Conservation (phyloP, 2,329 filamentous ascomycete species). For the Colletotrichum theobromicola region DNA sequence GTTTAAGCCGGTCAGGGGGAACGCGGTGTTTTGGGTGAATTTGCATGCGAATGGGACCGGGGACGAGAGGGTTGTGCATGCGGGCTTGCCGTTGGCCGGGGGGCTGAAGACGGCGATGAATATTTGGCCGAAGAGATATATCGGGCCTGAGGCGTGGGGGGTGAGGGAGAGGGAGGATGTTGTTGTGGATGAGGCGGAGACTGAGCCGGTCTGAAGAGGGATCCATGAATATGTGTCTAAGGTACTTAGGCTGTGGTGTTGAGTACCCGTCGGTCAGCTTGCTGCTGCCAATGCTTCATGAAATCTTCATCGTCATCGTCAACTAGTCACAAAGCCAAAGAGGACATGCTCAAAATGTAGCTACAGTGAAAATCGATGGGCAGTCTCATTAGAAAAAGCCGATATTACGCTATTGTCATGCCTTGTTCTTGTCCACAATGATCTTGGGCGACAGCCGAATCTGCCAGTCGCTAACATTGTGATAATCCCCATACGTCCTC, state of each 20-base stretch:
- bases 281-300: neutral
- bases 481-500: slow-evolving; percentile 53
- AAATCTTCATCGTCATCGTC: neutral
- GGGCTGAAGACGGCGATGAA: slow-evolving; percentile 52
- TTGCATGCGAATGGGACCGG: slow-evolving; percentile 46
- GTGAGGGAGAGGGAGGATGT: neutral
- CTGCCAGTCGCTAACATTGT: slow-evolving; percentile 51
- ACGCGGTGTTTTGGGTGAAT: slow-evolving; percentile 52
- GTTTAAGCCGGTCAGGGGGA: slow-evolving; percentile 45
- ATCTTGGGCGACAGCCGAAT: slow-evolving; percentile 44
- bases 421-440: slow-evolving; percentile 32
- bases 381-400: accelerated
- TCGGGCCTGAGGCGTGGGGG: slow-evolving; percentile 11
- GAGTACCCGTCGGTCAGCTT: accelerated
- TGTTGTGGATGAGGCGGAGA: slow-evolving; percentile 11
- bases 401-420: accelerated
- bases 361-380: accelerated
- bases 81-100: slow-evolving; percentile 43
- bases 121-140: slow-evolving; percentile 38
- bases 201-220: neutral
- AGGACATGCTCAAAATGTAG: neutral
- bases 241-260: neutral
- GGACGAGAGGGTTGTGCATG: slow-evolving; percentile 43
- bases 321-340: neutral
- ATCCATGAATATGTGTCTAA: neutral